Percentiles rank a stretch among this genome's conserved stretches.
phyloP scores from a whole-genome alignment of 2,329 filamentous ascomycete species.

The Penicillium expansum region DNA sequence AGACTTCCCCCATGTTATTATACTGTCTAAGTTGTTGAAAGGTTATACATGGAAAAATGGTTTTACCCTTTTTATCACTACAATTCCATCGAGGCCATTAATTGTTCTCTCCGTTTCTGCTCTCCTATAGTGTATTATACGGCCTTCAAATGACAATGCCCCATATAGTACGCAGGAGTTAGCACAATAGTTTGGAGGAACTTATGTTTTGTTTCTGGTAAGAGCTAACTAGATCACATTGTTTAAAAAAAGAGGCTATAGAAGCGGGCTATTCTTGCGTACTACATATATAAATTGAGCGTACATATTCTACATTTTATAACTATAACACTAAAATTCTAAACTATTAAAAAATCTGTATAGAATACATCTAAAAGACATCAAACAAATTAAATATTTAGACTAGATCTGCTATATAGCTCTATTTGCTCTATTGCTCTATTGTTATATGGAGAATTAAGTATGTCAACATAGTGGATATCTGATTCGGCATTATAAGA shows the following conservation, averaged over 20 bases:
- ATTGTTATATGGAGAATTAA: too few species aligned
- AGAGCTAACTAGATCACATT: neutral
- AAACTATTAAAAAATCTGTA: neutral
- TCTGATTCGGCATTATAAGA: neutral
- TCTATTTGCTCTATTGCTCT: too few species aligned
- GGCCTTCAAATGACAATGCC: neutral
- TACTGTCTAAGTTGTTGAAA: too few species aligned
- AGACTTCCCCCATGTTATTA: too few species aligned
- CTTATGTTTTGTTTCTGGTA: neutral
- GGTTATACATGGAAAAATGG: neutral
- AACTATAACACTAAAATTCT: neutral
- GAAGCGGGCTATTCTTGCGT: neutral
- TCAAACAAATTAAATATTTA: neutral
- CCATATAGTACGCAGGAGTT: neutral
- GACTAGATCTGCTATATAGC: neutral
- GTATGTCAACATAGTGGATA: neutral
- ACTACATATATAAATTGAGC: neutral
- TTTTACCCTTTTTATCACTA: neutral
- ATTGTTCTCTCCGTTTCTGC: neutral
- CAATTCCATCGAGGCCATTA: neutral
- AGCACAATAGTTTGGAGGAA: neutral
- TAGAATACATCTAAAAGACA: too few species aligned
- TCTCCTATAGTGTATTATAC: neutral
- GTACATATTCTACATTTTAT: neutral
- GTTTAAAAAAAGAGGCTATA: neutral